Base-by-base conservation (phyloP, 306 rosid species). In the Alnus rubra region DNA sequence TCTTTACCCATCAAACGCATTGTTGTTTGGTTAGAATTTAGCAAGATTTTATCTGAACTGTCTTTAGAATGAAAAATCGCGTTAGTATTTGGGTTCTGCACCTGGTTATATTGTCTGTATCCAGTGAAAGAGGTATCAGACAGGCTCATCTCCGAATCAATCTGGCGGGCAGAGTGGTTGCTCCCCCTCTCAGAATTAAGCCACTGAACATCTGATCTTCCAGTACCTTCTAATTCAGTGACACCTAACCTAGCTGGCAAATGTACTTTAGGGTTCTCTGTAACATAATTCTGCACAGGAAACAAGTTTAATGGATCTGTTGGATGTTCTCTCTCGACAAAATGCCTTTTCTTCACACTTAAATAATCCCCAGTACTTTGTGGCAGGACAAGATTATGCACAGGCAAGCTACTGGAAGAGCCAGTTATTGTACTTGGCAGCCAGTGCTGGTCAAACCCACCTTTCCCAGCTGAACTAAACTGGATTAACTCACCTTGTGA, bases 1-100 rank as follows among this genome's bases (percentile, higher is more conserved):
- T 96, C 99, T 84, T 93, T 96, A 37, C 99, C 99, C 99, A 96
- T 96, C 88, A 96, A 86, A 73, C 99, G 91, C 96, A 96, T 89
- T 30, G 99, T 96, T 80, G 92, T 94, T 71, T 88, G 99, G 82
- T 81, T 75, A 77, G 89, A 79, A 84, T 81, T 81, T 14, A 3
- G 75, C 14, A 82, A 76, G 76, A 52, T 51, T 78, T 74, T 83
- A 85, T 83, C 85, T 47, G 88, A 89, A 76, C 79, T 73, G 77
- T 92, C 90, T 75, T 86, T 84, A 19, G 78, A 78, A 76, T 85
- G 81, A 85, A 75, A 48, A 75, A 33, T 64, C 71, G 78, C 82
- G 14, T 78, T 79, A 77, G 69, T 78, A 56, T 75, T 80, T 76
- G 76, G 88, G 77, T 82, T 88, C 86, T 78, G 85, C 78, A 74